Percentiles rank a stretch among this genome's conserved stretches.
Conservation (phyloP, 1,139 yeast genomes). For the Candida glucosophila region DNA sequence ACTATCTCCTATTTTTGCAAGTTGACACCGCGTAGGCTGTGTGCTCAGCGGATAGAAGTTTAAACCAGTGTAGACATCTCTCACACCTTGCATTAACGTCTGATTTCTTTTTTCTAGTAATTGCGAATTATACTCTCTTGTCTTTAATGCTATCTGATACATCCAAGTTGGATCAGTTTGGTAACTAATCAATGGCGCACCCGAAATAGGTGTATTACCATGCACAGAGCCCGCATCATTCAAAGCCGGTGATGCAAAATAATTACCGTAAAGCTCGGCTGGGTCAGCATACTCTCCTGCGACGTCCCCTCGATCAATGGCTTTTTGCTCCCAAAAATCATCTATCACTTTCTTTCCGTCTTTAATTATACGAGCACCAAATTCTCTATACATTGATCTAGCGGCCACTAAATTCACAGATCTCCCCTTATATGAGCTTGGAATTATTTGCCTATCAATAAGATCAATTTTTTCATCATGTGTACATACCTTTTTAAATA, state of each 20-base stretch:
- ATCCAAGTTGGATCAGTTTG: constrained; percentile 77
- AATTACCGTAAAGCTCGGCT: constrained; percentile 32
- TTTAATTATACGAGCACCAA: constrained; percentile 76
- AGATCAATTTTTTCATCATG: constrained; percentile 78
- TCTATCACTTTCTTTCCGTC: constrained; percentile 79
- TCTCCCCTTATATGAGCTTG: constrained; percentile 86
- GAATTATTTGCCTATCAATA: constrained; percentile 74
- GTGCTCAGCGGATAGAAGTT: constrained; percentile 65
- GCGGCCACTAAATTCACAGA: constrained; percentile 89
- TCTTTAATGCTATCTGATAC: constrained; percentile 72
- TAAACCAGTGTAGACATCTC: constrained; percentile 80
- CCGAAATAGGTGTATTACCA: constrained; percentile 27
- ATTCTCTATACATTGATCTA: constrained; percentile 79
- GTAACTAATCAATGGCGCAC: constrained; percentile 33
- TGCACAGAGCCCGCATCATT: constrained; percentile 12
- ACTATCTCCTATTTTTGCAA: constrained; percentile 11
- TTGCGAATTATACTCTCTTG: constrained; percentile 59
- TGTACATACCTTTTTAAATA: constrained; percentile 67
- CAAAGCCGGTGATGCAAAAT: constrained; percentile 10
- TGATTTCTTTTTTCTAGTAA: constrained; percentile 54
- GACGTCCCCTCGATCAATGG: constrained; percentile 63
- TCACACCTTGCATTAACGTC: constrained; percentile 47
- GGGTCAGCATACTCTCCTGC: constrained; percentile 81
- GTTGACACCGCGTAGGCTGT: constrained; percentile 50
- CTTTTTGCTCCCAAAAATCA: constrained; percentile 79